phyloP scores from a whole-genome alignment of 805 yeast genomes.

The Starmerella vaccinii region DNA sequence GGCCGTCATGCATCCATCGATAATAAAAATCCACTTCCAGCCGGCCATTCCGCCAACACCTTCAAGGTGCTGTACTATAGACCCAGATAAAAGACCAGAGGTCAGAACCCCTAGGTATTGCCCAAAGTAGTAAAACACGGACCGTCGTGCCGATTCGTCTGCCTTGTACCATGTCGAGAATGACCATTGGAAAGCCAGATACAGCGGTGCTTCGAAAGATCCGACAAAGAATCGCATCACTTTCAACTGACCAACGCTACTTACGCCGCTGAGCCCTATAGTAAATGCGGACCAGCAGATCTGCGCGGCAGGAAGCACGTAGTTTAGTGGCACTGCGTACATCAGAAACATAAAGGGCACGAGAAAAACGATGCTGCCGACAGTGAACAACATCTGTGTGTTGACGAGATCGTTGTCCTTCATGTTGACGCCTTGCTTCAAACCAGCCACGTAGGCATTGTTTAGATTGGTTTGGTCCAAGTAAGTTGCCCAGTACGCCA shows the following conservation, averaged over 20 bases:
- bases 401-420: constrained; percentile 51
- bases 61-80: constrained; percentile 38
- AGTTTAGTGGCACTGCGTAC: constrained; percentile 46
- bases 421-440: constrained; percentile 38
- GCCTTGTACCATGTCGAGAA: constrained; percentile 47
- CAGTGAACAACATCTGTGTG: constrained; percentile 47
- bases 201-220: constrained; percentile 54
- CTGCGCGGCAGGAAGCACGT: constrained; percentile 46
- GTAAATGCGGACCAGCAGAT: constrained; percentile 61
- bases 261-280: constrained; percentile 42
- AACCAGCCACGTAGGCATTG: constrained; percentile 52
- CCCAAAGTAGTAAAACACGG: constrained; percentile 49
- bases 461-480: constrained; percentile 50
- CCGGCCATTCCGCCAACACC: constrained; percentile 47
- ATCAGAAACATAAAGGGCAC: constrained; percentile 51
- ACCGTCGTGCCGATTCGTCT: constrained; percentile 52
- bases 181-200: constrained; percentile 38
- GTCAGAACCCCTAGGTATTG: constrained; percentile 54
- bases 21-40: constrained; percentile 67
- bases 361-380: constrained; percentile 52
- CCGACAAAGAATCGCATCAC: constrained; percentile 59
- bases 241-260: constrained; percentile 42
- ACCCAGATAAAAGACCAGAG: constrained; percentile 54
- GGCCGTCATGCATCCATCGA: constrained; percentile 52
- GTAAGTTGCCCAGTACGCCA: constrained; percentile 60